These are phyloP conservation scores for Syzygium syzygioides DNA, from an alignment of 441 rosid species.

Conservation along the genomic window DNA sequence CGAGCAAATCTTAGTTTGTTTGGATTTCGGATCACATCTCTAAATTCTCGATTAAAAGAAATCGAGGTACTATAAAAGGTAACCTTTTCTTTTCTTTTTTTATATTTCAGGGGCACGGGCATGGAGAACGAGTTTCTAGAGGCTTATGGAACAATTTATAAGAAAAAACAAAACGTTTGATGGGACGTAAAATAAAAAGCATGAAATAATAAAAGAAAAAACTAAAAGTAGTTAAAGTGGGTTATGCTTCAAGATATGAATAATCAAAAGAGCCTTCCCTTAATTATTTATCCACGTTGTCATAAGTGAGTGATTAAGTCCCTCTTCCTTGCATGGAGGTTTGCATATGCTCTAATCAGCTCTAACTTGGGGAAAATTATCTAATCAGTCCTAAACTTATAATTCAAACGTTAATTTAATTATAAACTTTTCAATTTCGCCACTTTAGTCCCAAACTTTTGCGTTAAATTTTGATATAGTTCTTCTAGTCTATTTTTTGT, in stretches of 20 bases:
- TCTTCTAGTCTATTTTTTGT: accelerated
- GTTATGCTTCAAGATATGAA: neutral
- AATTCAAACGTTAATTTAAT: accelerated
- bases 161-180: neutral
- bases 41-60: neutral
- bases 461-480: accelerated
- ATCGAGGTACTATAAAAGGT: neutral
- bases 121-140: neutral
- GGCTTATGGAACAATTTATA: neutral
- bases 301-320: neutral
- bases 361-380: neutral
- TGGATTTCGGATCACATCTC: neutral
- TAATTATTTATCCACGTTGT: neutral
- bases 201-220: neutral
- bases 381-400: no score
- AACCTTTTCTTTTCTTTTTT: neutral
- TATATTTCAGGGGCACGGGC: neutral
- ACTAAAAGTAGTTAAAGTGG: neutral
- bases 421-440: accelerated
- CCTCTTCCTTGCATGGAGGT: neutral
- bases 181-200: neutral
- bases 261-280: neutral
- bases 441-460: no score
- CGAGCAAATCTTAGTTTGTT: neutral
- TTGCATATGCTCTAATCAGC: neutral